Conservation (phyloP, 2,329 filamentous ascomycete genomes). For the Aspergillus brunneoviolaceus region DNA sequence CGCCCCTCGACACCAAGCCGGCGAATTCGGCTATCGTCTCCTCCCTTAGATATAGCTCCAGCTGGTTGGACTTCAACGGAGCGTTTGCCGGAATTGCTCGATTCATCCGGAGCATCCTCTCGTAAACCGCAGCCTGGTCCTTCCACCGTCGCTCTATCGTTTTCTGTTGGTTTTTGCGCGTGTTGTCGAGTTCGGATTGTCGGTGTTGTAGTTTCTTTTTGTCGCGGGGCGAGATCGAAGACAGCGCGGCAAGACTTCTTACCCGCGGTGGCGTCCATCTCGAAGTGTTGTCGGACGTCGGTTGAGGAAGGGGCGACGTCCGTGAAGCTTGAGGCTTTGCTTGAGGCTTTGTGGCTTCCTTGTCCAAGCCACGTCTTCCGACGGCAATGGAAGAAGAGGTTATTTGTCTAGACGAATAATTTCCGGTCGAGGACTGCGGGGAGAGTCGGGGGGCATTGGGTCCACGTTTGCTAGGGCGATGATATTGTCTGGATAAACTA, state of each 20-base stretch:
- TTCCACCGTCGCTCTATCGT: background rate
- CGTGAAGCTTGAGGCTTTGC: background rate
- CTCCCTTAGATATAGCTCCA: constrained; percentile 36
- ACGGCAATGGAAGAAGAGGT: background rate
- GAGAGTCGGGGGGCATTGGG: background rate
- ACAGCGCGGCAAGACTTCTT: background rate
- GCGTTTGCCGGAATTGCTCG: background rate
- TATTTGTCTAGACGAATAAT: background rate
- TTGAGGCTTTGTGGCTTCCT: background rate
- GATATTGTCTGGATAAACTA: background rate
- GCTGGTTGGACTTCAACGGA: constrained; percentile 17
- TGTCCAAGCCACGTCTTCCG: background rate
- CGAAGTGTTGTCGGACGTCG: background rate
- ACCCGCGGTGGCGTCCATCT: background rate
- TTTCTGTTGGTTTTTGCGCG: background rate
- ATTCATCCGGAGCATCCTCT: background rate
- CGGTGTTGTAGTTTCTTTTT: background rate
- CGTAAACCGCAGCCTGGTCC: background rate
- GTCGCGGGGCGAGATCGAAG: background rate
- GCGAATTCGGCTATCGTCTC: constrained; percentile 35
- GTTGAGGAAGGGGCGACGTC: background rate
- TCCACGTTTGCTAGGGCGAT: background rate
- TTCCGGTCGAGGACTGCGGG: background rate
- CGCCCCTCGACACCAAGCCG: constrained; percentile 32
- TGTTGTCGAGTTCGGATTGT: background rate